Evolutionary conservation across 2,329 filamentous ascomycete genomes (phyloP), one percentile per base, ranked within the genome.

Genomic region (Tolypocladium amazonense): DNA sequence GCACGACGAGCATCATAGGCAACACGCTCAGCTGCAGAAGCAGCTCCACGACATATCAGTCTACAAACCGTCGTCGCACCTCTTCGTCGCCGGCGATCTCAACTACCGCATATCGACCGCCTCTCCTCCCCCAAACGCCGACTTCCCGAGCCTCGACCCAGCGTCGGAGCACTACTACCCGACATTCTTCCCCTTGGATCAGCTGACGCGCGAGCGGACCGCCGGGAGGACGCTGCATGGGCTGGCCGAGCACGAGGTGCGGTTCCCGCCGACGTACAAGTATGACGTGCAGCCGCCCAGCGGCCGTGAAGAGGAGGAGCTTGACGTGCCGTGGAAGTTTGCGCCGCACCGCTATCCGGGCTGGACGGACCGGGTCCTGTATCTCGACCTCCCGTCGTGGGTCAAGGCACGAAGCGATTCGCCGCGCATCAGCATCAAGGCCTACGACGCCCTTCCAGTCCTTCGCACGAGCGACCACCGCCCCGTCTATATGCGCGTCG

Each of bases 201-300:
- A 99, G 74, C 81, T 97, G 27, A 86, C 77, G 2, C 79, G 83
- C 56, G 92, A 97, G 73, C 84, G 84, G 58, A 73, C 73, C 5
- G 85, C 86, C 1, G 85, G 86, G 0, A 81, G 86, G 20, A 90
- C 89, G 2, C 76, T 96, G 30, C 92, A 97, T 63, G 87, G 90
- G 5, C 77, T 99, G 39, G 76, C 77, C 12, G 94, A 99, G 75
- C 83, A 86, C 0, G 77, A 81, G 0, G 85, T 97, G 61, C 74
- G 73, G 4, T 99, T 97, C 68, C 88, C 92, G 1, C 94, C 94
- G 0, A 97, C 94, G 0, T 99, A 99, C 79, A 99, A 99, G 73
- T 95, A 94, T 71, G 80, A 81, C 39, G 72, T 81, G 39, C 65
- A 62, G 63, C 71, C 57, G 55, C 67, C 66, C n/a, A 67, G 64